phyloP scores from a whole-genome alignment of 768 basidiomycete species.

The Mrakia blollopis region DNA sequence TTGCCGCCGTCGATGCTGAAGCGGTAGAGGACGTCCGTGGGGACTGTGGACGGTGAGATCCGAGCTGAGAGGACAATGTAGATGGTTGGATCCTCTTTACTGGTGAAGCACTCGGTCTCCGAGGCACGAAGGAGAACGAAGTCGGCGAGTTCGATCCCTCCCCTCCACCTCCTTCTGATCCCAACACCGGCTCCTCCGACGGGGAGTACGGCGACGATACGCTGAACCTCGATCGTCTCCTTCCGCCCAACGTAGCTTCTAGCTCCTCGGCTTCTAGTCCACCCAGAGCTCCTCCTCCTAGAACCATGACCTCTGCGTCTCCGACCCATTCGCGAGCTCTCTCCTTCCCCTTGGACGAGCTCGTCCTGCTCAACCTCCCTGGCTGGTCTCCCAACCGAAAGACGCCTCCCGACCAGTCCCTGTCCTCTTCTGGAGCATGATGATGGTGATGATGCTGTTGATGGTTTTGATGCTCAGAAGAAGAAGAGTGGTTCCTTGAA shows the following conservation, averaged over 20 bases:
- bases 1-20: background rate
- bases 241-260: background rate
- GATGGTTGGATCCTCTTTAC: background rate
- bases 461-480: background rate
- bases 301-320: background rate
- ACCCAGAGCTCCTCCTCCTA: background rate
- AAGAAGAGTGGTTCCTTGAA: background rate
- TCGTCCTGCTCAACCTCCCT: background rate
- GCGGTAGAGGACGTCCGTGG: background rate
- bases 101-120: background rate
- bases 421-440: background rate
- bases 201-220: slow-evolving; percentile 2
- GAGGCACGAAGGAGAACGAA: slow-evolving; percentile 1
- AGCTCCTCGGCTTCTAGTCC: background rate
- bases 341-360: slow-evolving; percentile 8
- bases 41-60: background rate
- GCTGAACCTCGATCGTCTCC: background rate
- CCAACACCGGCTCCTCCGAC: slow-evolving; percentile 3
- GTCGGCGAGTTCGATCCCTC: background rate
- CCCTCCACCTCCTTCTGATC: background rate
- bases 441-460: background rate
- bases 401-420: slow-evolving; percentile 5
- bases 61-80: background rate
- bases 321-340: slow-evolving; percentile 10
- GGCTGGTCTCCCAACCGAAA: slow-evolving; percentile 3